Conservation (phyloP, 257 asterid species). For the Primulina huaijiensis region DNA sequence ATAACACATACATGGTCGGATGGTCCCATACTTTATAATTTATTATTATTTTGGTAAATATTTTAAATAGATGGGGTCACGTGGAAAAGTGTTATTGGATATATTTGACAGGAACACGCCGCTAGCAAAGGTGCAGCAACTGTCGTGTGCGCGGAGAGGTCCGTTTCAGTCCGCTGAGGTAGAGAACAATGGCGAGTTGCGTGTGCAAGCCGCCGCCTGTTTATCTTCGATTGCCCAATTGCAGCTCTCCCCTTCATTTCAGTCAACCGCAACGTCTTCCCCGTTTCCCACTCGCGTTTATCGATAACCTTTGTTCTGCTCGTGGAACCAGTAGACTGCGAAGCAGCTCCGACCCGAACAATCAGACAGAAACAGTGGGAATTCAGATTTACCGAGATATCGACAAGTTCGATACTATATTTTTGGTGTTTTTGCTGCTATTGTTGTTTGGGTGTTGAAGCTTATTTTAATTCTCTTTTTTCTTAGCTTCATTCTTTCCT, state of each 20-base stretch:
- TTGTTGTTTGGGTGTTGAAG: background rate
- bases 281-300: constrained; percentile 10
- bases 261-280: constrained; percentile 19
- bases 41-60: no score
- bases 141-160: no score
- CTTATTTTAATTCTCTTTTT: no score
- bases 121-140: no score
- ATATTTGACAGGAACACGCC: no score
- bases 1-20: no score
- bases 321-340: constrained; percentile 31
- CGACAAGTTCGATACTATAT: constrained; percentile 50
- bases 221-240: constrained; percentile 4
- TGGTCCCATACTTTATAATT: no score
- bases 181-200: constrained; percentile 39
- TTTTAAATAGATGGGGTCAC: no score
- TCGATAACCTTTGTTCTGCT: constrained; percentile 24
- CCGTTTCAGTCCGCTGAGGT: no score
- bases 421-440: background rate
- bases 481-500: no score
- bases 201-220: constrained; percentile 27
- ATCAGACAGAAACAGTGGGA: constrained; percentile 45
- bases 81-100: no score
- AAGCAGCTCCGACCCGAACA: constrained; percentile 34
- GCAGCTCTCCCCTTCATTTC: constrained; percentile 7
- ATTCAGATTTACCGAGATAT: constrained; percentile 77